Conservation (phyloP, 1,139 yeast genomes). For the Groenewaldozyma auringiensis region DNA sequence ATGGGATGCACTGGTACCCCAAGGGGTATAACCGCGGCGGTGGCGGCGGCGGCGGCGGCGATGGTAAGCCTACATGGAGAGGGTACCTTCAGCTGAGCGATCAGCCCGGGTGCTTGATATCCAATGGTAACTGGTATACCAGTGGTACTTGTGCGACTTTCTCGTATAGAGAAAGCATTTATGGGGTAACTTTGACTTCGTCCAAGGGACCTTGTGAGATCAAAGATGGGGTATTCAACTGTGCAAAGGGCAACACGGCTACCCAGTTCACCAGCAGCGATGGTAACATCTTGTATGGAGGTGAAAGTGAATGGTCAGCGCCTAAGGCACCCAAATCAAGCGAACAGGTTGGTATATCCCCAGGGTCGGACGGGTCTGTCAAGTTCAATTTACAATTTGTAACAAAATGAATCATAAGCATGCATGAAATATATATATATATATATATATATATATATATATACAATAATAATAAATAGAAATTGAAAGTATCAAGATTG, state of each 20-base stretch:
- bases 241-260: slow-evolving; percentile 23
- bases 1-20: slow-evolving; percentile 69
- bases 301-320: slow-evolving; percentile 58
- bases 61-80: slow-evolving; percentile 13
- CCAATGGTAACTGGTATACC: slow-evolving; percentile 76
- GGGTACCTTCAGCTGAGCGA: slow-evolving; percentile 50
- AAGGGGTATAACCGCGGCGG: slow-evolving; percentile 63
- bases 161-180: slow-evolving; percentile 49
- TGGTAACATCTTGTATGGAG: slow-evolving; percentile 46
- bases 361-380: slow-evolving; percentile 40
- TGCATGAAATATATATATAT: neutral
- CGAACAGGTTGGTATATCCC: slow-evolving; percentile 46
- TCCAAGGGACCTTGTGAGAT: slow-evolving; percentile 72
- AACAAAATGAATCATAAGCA: neutral
- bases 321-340: slow-evolving; percentile 42
- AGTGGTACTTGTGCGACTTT: slow-evolving; percentile 84
- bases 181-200: slow-evolving; percentile 60
- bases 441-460: too few relatives aligned
- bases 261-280: slow-evolving; percentile 29
- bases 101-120: slow-evolving; percentile 69
- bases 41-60: slow-evolving; percentile 16
- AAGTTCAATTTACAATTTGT: slow-evolving; percentile 29
- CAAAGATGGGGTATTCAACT: slow-evolving; percentile 32
- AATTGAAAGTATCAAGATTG: neutral
- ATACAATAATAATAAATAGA: too few relatives aligned